Percentiles rank a stretch among this genome's conserved stretches.
These are phyloP conservation scores for Cronartium quercuum DNA, from an alignment of 1,284 basidiomycete genomes.

Conservation along the genomic window DNA sequence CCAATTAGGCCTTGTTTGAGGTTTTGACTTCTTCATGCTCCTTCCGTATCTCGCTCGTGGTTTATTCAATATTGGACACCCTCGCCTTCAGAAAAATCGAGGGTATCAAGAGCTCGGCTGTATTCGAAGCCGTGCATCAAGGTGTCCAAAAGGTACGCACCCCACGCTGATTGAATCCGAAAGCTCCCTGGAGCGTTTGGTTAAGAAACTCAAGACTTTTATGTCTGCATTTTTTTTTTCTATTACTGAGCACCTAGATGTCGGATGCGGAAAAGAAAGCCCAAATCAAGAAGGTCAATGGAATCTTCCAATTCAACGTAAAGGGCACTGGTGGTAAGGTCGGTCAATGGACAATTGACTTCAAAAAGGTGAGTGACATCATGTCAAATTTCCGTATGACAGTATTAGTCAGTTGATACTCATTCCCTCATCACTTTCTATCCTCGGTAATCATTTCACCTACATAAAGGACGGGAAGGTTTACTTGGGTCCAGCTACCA, in stretches of 20 bases:
- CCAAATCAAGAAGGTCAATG: slow-evolving; percentile 54
- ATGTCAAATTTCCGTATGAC: not conserved
- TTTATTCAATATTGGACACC: no score
- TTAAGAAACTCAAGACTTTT: not conserved
- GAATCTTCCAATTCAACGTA: slow-evolving; percentile 81
- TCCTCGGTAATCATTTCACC: not conserved
- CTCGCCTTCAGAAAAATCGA: slow-evolving; percentile 17
- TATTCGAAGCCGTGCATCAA: not conserved
- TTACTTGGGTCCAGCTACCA: slow-evolving; percentile 67
- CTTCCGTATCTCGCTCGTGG: no score
- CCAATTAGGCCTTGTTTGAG: not conserved
- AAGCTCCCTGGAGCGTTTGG: no score
- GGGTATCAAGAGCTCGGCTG: slow-evolving; percentile 23
- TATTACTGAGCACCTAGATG: not conserved
- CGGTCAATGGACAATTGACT: slow-evolving; percentile 71
- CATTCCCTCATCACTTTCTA: not conserved
- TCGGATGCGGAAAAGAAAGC: slow-evolving; percentile 22
- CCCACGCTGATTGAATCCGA: not conserved
- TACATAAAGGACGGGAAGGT: slow-evolving; percentile 58
- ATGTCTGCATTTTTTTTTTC: not conserved
- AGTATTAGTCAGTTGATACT: not conserved
- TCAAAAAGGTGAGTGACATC: slow-evolving; percentile 63
- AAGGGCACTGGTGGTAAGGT: slow-evolving; percentile 70
- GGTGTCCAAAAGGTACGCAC: slow-evolving; percentile 8
- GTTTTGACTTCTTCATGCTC: not conserved